Base-by-base conservation (phyloP, 140 eudicot genomes). In the Cichorium intybus region DNA sequence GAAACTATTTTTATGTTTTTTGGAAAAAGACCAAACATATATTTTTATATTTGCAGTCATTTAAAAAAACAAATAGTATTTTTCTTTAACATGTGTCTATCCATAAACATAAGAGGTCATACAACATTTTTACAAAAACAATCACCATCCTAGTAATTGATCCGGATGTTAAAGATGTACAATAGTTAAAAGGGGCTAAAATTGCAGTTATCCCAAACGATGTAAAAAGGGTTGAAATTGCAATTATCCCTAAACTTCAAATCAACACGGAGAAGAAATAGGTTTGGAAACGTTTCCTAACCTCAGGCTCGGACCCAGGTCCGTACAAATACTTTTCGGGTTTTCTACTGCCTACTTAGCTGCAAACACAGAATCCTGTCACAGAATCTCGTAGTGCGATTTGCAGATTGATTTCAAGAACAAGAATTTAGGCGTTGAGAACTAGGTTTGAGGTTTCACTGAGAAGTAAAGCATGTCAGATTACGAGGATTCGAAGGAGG, bases 401-500 rank as follows among this genome's bases (percentile, higher is more conserved):
- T 29, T 10, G 63, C 37, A 57, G 46, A 57, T 57, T 46, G 63
- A 57, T 17, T 57, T 56, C 62, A 56, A 56, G 43, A 16, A 56
- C 62, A 29, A 43, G 49, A 43, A 15, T 15, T 43, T 4, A 43
- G 49, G 49, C 49, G 49, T 16, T 53, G 58, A 24, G 33, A 52
- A 23, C 23, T 20, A 48, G 14, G 54, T 48, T 20, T 29, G 26
- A 7, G 45, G 4, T 29, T 56, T 57, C 46, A 31, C 29, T 29
- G 21, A 12, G 63, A 31, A 57, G 46, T 7, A 31, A 57, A 57
- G 14, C 63, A 85, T 85, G 88, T 80, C 88, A n/a, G 88, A 85
- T 68, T 79, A 81, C 59, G 86, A 85, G 55, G 82, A 75, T 50
- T 60, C 59, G 35, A 77, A 78, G 66, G 69, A 6, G 0, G 87